Conservation (phyloP, 305 asterid species). For the Fraxinus xanthoxyloides region DNA sequence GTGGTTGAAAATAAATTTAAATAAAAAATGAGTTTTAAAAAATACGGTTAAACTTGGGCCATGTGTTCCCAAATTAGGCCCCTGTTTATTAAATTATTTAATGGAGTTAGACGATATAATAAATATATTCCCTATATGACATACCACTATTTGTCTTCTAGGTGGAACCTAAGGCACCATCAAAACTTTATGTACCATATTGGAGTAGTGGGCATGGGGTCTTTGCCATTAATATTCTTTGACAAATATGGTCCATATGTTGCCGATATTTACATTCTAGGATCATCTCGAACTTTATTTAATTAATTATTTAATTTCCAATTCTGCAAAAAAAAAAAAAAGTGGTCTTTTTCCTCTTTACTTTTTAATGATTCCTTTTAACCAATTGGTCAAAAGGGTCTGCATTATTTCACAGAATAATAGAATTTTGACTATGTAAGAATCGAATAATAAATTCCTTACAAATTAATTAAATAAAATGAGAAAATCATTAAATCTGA, state of each 20-base stretch:
- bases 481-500: background rate
- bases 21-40: too few relatives aligned
- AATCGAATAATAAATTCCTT: background rate
- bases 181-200: background rate
- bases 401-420: background rate
- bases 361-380: background rate
- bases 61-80: background rate
- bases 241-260: constrained; percentile 13
- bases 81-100: background rate
- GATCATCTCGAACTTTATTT: background rate
- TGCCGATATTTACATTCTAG: background rate
- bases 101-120: background rate
- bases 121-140: background rate
- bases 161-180: background rate
- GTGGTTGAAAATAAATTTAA: background rate
- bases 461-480: background rate
- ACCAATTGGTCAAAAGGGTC: background rate
- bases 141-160: background rate
- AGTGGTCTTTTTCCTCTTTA: background rate
- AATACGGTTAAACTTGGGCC: background rate
- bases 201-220: constrained; percentile 6
- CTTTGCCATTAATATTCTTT: background rate
- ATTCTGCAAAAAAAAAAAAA: background rate
- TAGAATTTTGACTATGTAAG: constrained; percentile 10
- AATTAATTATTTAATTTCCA: background rate